Evolutionary conservation across 2,329 filamentous ascomycete genomes (phyloP).

Genomic region (Aspergillus glaucus): DNA sequence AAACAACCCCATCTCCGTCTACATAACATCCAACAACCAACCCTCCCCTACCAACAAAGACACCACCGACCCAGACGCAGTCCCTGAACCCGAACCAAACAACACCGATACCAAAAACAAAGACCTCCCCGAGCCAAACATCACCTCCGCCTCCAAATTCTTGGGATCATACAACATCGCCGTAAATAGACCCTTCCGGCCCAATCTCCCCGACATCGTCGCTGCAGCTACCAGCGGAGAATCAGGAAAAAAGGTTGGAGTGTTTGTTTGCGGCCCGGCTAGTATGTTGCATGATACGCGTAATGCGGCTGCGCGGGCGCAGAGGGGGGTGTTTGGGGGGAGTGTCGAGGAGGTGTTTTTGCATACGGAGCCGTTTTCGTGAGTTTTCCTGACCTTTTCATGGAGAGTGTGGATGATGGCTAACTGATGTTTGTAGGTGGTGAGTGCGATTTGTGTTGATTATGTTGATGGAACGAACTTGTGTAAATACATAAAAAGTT

Average conservation of each 20-base stretch:
- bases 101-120: background rate
- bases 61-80: background rate
- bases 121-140: background rate
- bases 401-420: background rate
- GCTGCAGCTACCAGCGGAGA: slow-evolving; percentile 9
- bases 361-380: slow-evolving; percentile 45
- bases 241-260: slow-evolving; percentile 7
- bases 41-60: background rate
- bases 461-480: background rate
- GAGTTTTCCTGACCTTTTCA: slow-evolving; percentile 22
- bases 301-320: slow-evolving; percentile 42
- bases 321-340: slow-evolving; percentile 31
- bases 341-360: slow-evolving; percentile 36
- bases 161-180: background rate
- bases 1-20: slow-evolving; percentile 10
- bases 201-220: slow-evolving; percentile 24
- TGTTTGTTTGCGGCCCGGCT: slow-evolving; percentile 41
- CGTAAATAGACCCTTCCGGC: slow-evolving; percentile 16
- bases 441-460: background rate
- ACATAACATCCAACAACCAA: slow-evolving; percentile 7
- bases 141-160: background rate
- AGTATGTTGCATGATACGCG: slow-evolving; percentile 45
- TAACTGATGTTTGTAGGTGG: background rate
- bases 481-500: too few relatives aligned
- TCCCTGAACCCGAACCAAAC: background rate